phyloP scores from a whole-genome alignment of 2,329 filamentous ascomycete species.

The Colletotrichum lini region DNA sequence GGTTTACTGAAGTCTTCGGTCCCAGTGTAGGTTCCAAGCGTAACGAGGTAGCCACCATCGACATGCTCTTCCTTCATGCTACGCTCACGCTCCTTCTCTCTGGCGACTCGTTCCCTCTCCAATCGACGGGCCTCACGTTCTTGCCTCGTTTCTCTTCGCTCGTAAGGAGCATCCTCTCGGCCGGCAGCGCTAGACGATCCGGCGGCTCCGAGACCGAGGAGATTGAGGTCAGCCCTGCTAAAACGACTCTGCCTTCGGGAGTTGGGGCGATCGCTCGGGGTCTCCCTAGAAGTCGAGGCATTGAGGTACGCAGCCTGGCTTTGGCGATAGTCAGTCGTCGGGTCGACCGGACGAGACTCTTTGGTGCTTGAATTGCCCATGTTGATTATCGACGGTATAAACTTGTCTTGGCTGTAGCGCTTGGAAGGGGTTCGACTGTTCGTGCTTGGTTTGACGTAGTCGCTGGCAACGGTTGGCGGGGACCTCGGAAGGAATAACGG shows the following conservation, averaged over 20 bases:
- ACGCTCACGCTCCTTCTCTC: constrained; percentile 87
- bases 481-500: neutral
- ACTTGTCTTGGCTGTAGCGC: neutral
- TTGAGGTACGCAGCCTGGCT: constrained; percentile 36
- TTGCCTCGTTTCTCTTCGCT: constrained; percentile 88
- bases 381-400: constrained; percentile 4
- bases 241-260: constrained; percentile 43
- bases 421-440: neutral
- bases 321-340: constrained; percentile 36
- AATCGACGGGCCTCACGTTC: constrained; percentile 89
- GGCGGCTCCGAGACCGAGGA: constrained; percentile 60
- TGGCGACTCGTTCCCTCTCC: constrained; percentile 82
- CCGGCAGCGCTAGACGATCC: constrained; percentile 55
- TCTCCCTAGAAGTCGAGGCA: constrained; percentile 24
- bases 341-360: constrained; percentile 52
- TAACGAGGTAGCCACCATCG: constrained; percentile 95
- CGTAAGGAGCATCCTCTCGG: constrained; percentile 62
- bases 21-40: constrained; percentile 92
- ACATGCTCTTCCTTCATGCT: constrained; percentile 94
- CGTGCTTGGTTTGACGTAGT: neutral
- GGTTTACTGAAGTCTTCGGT: constrained; percentile 93
- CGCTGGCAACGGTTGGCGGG: neutral
- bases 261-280: constrained; percentile 23
- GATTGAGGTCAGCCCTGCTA: constrained; percentile 62
- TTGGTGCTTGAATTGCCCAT: constrained; percentile 60